phyloP scores from a whole-genome alignment of 306 rosid genomes.

The Rosa lucieae region DNA sequence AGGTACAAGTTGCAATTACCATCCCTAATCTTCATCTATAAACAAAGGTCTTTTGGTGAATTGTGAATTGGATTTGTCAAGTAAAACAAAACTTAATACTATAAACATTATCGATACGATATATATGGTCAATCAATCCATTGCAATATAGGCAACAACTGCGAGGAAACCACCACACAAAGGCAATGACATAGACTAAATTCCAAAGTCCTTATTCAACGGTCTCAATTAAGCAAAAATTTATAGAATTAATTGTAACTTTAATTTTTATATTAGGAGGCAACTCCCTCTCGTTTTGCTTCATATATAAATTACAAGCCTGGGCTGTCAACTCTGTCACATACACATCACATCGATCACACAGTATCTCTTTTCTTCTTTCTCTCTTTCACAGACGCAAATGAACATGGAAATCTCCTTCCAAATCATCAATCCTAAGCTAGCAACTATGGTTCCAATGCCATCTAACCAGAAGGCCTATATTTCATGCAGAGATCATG shows the following conservation, averaged over 20 bases:
- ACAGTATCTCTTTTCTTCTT: neutral
- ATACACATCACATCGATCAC: neutral
- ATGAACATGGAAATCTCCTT: conserved; percentile 25
- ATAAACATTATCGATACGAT: neutral
- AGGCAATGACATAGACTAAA: neutral
- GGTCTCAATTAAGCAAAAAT: neutral
- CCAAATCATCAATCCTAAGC: conserved; percentile 19
- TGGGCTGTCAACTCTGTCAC: neutral
- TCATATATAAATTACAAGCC: neutral
- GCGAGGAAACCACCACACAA: conserved; percentile 10
- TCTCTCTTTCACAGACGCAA: neutral
- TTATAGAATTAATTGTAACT: neutral
- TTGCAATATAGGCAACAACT: neutral
- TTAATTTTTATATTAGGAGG: neutral
- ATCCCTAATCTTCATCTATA: neutral
- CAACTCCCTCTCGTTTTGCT: neutral
- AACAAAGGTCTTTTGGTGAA: neutral
- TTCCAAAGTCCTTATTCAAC: conserved; percentile 9
- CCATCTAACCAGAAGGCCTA: neutral
- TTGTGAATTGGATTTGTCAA: neutral
- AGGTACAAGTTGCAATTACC: neutral
- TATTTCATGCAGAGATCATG: conserved; percentile 16
- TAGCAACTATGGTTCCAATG: neutral
- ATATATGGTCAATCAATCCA: neutral
- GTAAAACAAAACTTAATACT: neutral